These are phyloP conservation scores for Sutorius australiensis DNA, from an alignment of 768 basidiomycete genomes.

Conservation along the genomic window DNA sequence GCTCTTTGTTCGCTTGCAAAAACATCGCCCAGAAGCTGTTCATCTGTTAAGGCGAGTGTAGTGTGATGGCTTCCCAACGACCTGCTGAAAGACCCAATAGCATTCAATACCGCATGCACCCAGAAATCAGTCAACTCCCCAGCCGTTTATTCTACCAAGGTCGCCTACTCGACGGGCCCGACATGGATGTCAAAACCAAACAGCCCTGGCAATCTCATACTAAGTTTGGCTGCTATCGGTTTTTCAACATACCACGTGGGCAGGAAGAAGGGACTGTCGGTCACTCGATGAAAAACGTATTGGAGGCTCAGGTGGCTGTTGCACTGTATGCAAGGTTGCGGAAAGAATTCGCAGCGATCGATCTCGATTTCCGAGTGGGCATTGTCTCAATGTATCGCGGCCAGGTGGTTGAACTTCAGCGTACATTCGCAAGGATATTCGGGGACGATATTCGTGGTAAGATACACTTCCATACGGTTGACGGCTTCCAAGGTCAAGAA, in stretches of 20 bases:
- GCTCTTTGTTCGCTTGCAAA: slow-evolving; percentile 88
- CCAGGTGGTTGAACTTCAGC: slow-evolving; percentile 73
- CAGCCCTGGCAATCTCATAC: slow-evolving; percentile 82
- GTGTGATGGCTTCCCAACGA: neutral
- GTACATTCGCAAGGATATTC: slow-evolving; percentile 65
- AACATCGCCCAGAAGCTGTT: slow-evolving; percentile 73
- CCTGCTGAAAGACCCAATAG: slow-evolving; percentile 37
- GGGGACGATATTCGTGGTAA: slow-evolving; percentile 64
- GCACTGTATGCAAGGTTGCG: slow-evolving; percentile 70
- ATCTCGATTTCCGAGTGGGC: slow-evolving; percentile 56
- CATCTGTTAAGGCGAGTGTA: slow-evolving; percentile 77
- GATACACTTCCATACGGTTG: slow-evolving; percentile 95
- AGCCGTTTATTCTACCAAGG: slow-evolving; percentile 85
- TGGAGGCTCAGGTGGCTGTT: slow-evolving; percentile 73
- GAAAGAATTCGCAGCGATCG: slow-evolving; percentile 54
- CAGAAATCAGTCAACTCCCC: slow-evolving; percentile 87
- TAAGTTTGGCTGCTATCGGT: slow-evolving; percentile 82
- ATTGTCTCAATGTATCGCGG: slow-evolving; percentile 95
- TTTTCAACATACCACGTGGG: slow-evolving; percentile 76
- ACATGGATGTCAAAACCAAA: slow-evolving; percentile 77
- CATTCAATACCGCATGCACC: slow-evolving; percentile 99
- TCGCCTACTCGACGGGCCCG: slow-evolving; percentile 78
- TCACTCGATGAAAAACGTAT: slow-evolving; percentile 71
- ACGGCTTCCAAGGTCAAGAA: slow-evolving; percentile 99
- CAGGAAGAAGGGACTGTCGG: slow-evolving; percentile 51